Base-by-base conservation (phyloP, 2,329 filamentous ascomycete genomes). In the Stromatinia cepivora region DNA sequence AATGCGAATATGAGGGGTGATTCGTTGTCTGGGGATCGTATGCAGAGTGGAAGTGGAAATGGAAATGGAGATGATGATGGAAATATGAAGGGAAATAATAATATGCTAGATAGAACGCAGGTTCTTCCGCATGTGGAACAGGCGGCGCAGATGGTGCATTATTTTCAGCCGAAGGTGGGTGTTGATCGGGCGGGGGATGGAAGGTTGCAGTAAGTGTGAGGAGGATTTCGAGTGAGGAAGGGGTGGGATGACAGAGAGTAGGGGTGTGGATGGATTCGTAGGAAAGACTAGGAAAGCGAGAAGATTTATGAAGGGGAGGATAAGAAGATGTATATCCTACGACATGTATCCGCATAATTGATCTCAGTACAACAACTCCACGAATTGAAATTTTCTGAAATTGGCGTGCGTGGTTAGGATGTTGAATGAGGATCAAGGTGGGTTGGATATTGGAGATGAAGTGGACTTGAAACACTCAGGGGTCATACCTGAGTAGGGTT, bases 171-270 rank as follows among this genome's bases (percentile, higher is more conserved):
- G 1, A 64, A 64, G 36, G 15, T 36, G 6, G 34, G 34, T 1
- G 61, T 11, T n/a, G 61, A 52, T 20, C 25, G 3, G 11, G 46
- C 61, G 31, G 61, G 46, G n/a, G 61, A 64, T 64, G 61, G 61
- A 5, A 64, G 48, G 1, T 25, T 52, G n/a, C 61, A 31, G n/a
- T 64, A 63, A n/a, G 15, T 61, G 25, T 7, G 25, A 2, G 4
- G 9, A 1, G 0, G 9, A 3, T 8, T 7, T 9, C 7, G 9
- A 17, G 22, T 15, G 25, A 0, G 1, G 17, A 4, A 4, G 11
- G 11, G 8, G 10, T 4, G 3, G 20, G 9, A 25, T 7, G 4
- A 39, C 42, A 10, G 25, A n/a, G 1, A 6, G 10, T 8, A 28
- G 1, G 15, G 36, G 28, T 13, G 25, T 20, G 7, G 3, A 1